A percentile compares a stretch with the other conserved stretches of the same genome.
These are phyloP conservation scores for Henningerozyma blattae DNA, from an alignment of 805 yeast genomes.

Conservation along the genomic window DNA sequence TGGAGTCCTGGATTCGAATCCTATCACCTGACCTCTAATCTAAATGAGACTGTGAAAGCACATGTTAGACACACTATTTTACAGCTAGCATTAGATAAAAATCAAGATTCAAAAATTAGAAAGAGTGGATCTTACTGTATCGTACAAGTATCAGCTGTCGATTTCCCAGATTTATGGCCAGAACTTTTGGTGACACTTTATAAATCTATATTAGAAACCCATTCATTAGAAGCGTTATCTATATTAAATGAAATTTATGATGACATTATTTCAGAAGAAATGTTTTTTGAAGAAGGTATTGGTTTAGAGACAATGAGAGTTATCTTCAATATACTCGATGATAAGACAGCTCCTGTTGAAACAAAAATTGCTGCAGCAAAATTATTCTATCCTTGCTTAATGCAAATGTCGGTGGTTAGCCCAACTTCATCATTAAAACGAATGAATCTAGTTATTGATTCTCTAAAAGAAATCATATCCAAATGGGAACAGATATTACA, in stretches of 20 bases:
- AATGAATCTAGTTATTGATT: slow-evolving; percentile 9
- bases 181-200: slow-evolving; percentile 41
- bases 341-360: slow-evolving; percentile 20
- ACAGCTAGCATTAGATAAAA: slow-evolving; percentile 30
- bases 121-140: slow-evolving; percentile 61
- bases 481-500: slow-evolving; percentile 5
- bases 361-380: slow-evolving; percentile 37
- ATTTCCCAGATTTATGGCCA: slow-evolving; percentile 97
- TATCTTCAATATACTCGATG: slow-evolving; percentile 31
- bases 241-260: slow-evolving; percentile 70
- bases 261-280: slow-evolving; percentile 76
- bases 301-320: slow-evolving; percentile 44
- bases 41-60: slow-evolving; percentile 40
- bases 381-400: slow-evolving; percentile 41
- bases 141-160: slow-evolving; percentile 76
- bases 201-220: slow-evolving; percentile 23
- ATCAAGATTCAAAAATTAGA: slow-evolving; percentile 46
- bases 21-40: slow-evolving; percentile 49
- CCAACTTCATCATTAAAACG: slow-evolving; percentile 8
- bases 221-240: slow-evolving; percentile 39
- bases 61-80: slow-evolving; percentile 41
- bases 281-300: slow-evolving; percentile 67
- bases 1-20: slow-evolving; percentile 83
- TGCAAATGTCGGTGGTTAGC: slow-evolving; percentile 32
- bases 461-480: slow-evolving; percentile 5